Evolutionary conservation across 495 filamentous ascomycete species (phyloP).

Genomic region (Venustampulla echinocandica): DNA sequence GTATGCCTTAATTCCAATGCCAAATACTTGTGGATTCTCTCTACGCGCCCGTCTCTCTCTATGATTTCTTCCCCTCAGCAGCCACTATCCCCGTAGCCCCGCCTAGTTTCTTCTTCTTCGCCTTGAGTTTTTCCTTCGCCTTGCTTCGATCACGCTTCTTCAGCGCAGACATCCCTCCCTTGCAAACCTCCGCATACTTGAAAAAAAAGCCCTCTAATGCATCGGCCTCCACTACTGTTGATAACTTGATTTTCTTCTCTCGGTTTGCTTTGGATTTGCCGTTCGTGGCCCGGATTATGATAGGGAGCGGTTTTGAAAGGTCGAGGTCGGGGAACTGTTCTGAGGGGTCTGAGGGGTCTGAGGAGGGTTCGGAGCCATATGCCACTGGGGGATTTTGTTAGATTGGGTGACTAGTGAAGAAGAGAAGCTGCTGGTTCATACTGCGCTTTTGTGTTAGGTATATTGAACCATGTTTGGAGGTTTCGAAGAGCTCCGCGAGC

Average conservation of each 20-base stretch:
- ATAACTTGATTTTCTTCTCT: constrained; percentile 66
- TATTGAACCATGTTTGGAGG: constrained; percentile 58
- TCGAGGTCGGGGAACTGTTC: constrained; percentile 45
- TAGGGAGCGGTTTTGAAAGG: constrained; percentile 46
- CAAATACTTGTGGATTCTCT: too few species aligned
- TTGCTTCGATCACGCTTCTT: constrained; percentile 89
- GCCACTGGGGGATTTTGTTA: constrained; percentile 22
- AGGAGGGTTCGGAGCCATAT: constrained; percentile 22
- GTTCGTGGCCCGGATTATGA: constrained; percentile 81
- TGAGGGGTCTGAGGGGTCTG: constrained; percentile 13
- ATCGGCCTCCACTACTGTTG: constrained; percentile 69
- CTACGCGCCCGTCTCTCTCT: too few species aligned
- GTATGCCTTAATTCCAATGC: too few species aligned
- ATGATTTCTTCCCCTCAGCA: constrained; percentile 8
- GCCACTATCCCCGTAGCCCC: constrained; percentile 17
- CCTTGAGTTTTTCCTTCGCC: constrained; percentile 67
- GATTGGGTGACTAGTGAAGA: constrained; percentile 12
- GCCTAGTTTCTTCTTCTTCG: constrained; percentile 55
- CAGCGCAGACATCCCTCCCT: constrained; percentile 73
- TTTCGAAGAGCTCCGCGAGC: constrained; percentile 65
- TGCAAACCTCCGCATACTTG: constrained; percentile 87
- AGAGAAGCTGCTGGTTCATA: constrained; percentile 25
- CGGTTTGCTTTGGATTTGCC: constrained; percentile 49
- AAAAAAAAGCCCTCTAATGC: constrained; percentile 73
- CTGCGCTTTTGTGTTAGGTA: constrained; percentile 79